Percentiles rank a stretch among this genome's conserved stretches.
Conservation (phyloP, 208 protist species). For the Crithidia fasciculata region DNA sequence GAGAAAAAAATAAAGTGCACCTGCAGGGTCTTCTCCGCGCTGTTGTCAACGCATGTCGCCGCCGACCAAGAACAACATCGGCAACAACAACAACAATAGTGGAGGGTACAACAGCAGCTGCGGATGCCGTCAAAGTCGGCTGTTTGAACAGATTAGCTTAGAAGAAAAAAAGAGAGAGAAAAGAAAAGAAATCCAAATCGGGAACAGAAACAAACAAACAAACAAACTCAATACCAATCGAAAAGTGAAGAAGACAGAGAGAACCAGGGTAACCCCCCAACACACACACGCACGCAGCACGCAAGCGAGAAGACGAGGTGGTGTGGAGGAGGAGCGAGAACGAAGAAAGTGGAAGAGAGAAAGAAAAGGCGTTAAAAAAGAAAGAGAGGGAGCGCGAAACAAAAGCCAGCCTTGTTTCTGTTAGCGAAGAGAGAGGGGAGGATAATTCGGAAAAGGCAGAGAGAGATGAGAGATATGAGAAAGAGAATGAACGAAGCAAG, state of each 20-base stretch:
- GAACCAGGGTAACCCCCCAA: too few species aligned
- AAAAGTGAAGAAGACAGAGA: not conserved
- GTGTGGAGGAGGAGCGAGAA: slow-evolving; percentile 1
- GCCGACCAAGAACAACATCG: not conserved
- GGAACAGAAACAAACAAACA: slow-evolving; percentile 1
- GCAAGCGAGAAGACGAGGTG: too few species aligned
- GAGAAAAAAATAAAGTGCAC: not conserved
- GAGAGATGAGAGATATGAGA: slow-evolving; percentile 1
- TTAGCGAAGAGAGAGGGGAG: not conserved
- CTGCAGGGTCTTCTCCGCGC: too few species aligned
- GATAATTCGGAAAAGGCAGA: not conserved
- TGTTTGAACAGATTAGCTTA: too few species aligned
- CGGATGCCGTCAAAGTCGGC: too few species aligned
- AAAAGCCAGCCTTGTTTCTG: not conserved
- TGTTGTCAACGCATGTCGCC: too few species aligned
- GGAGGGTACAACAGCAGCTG: too few species aligned
- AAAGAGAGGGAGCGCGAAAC: not conserved
- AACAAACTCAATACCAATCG: not conserved
- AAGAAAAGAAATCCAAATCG: slow-evolving; percentile 1
- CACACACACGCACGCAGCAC: too few species aligned
- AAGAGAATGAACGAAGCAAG: not conserved
- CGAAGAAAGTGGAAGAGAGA: not conserved
- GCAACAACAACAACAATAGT: not conserved
- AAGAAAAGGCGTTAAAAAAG: not conserved
- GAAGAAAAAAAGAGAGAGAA: not conserved